phyloP scores from a whole-genome alignment of 257 asterid genomes.

The Ehretia macrophylla region DNA sequence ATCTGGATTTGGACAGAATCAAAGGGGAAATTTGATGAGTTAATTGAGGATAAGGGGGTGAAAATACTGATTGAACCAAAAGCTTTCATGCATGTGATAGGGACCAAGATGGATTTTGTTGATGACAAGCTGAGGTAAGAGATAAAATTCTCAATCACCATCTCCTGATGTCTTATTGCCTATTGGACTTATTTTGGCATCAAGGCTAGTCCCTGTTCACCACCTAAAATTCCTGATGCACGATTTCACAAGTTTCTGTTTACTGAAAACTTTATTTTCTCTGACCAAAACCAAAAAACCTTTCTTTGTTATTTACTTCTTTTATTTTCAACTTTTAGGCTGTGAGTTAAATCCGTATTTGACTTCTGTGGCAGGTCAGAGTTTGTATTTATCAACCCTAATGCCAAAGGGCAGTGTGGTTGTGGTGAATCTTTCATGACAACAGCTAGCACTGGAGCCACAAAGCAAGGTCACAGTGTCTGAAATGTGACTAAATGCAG shows the following conservation, averaged over 20 bases:
- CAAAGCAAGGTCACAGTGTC: not conserved
- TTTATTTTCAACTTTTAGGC: no score
- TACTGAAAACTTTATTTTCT: not conserved
- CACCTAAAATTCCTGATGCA: not conserved
- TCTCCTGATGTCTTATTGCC: not conserved
- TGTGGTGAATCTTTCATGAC: constrained; percentile 30
- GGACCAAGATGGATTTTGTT: constrained; percentile 40
- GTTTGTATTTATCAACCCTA: constrained; percentile 19
- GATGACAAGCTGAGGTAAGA: constrained; percentile 40
- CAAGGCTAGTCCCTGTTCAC: not conserved
- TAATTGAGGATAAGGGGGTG: constrained; percentile 30
- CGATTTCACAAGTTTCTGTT: not conserved
- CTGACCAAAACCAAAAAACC: no score
- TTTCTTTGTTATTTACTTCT: no score
- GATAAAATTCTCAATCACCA: not conserved
- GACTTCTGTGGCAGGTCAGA: not conserved
- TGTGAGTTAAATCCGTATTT: not conserved
- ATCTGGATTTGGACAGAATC: not conserved
- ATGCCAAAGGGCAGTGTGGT: constrained; percentile 25
- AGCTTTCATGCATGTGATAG: constrained; percentile 40
- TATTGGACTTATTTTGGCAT: not conserved
- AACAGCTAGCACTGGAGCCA: not conserved
- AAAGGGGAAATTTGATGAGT: constrained; percentile 2
- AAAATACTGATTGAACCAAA: constrained; percentile 39
- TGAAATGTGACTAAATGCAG: not conserved